Percentiles rank a stretch among this genome's conserved stretches.
Evolutionary conservation across 352 stramenopile species (phyloP).

Genomic region (Globisporangium cederbergense): DNA sequence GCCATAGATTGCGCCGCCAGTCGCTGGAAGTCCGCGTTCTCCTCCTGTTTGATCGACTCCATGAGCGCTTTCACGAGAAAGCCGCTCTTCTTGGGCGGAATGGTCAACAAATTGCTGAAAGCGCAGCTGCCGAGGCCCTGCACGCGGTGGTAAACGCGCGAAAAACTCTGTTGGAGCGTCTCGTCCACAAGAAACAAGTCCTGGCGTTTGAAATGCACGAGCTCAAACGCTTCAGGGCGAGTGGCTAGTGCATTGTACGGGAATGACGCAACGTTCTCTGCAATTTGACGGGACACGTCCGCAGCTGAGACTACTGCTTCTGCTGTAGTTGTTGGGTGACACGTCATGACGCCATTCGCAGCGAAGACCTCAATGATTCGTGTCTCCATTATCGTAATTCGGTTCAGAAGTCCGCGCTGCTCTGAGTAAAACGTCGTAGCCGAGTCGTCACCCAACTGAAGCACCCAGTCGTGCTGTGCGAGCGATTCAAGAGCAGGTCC

Average conservation of each 20-base stretch:
- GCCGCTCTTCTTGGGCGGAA: slow-evolving; percentile 64
- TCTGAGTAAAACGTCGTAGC: slow-evolving; percentile 43
- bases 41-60: slow-evolving; percentile 71
- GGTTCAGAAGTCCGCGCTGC: slow-evolving; percentile 42
- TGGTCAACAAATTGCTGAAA: slow-evolving; percentile 47
- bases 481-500: slow-evolving; percentile 28
- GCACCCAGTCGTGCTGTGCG: slow-evolving; percentile 46
- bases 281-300: slow-evolving; percentile 57
- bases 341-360: slow-evolving; percentile 22
- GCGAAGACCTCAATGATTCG: slow-evolving; percentile 50
- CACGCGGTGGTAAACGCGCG: slow-evolving; percentile 45
- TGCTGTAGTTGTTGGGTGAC: background rate
- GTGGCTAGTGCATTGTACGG: slow-evolving; percentile 42
- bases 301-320: slow-evolving; percentile 27
- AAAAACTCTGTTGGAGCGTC: slow-evolving; percentile 50
- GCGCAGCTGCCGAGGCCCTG: slow-evolving; percentile 61
- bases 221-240: slow-evolving; percentile 42
- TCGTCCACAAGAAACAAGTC: slow-evolving; percentile 82
- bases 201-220: slow-evolving; percentile 75
- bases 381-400: slow-evolving; percentile 51
- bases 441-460: background rate
- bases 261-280: slow-evolving; percentile 49
- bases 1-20: slow-evolving; percentile 53
- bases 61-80: slow-evolving; percentile 81
- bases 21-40: slow-evolving; percentile 34